phyloP scores from a whole-genome alignment of 2,329 filamentous ascomycete species.

The Hymenoscyphus scutula region DNA sequence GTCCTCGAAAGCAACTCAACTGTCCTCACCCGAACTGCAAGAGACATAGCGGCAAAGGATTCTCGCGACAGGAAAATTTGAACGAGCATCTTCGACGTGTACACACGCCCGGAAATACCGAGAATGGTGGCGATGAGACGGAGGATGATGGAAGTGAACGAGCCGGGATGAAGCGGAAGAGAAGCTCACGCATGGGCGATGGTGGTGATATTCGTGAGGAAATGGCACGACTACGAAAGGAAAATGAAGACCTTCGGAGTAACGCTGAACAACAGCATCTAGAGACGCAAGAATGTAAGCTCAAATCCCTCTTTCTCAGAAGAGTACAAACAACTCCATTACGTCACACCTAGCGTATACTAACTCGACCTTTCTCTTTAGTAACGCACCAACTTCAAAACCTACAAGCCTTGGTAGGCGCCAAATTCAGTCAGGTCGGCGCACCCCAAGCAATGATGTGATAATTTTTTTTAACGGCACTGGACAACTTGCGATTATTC shows the following conservation, averaged over 20 bases:
- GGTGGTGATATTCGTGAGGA: conserved; percentile 54
- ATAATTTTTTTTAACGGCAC: conserved; percentile 6
- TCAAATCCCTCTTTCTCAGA: neutral
- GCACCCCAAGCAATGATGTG: conserved; percentile 24
- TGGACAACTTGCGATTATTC: neutral
- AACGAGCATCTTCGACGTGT: conserved; percentile 90
- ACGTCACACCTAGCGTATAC: neutral
- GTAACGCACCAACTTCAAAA: conserved; percentile 25
- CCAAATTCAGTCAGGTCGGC: conserved; percentile 12
- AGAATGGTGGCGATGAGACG: conserved; percentile 41
- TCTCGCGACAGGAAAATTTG: conserved; percentile 89
- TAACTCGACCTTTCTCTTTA: conserved; percentile 9
- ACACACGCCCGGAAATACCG: conserved; percentile 56
- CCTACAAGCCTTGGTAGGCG: conserved; percentile 26
- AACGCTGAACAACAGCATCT: conserved; percentile 48
- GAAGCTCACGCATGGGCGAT: conserved; percentile 43
- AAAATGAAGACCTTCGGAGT: conserved; percentile 58
- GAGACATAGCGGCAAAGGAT: conserved; percentile 81
- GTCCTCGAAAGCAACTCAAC: conserved; percentile 81
- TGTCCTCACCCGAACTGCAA: conserved; percentile 88
- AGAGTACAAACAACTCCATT: neutral
- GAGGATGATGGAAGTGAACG: conserved; percentile 45
- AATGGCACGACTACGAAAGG: conserved; percentile 62
- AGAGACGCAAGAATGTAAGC: conserved; percentile 22
- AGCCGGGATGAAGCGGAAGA: conserved; percentile 44